Conservation (phyloP, 306 rosid genomes). For the Ochetophila trinervis region DNA sequence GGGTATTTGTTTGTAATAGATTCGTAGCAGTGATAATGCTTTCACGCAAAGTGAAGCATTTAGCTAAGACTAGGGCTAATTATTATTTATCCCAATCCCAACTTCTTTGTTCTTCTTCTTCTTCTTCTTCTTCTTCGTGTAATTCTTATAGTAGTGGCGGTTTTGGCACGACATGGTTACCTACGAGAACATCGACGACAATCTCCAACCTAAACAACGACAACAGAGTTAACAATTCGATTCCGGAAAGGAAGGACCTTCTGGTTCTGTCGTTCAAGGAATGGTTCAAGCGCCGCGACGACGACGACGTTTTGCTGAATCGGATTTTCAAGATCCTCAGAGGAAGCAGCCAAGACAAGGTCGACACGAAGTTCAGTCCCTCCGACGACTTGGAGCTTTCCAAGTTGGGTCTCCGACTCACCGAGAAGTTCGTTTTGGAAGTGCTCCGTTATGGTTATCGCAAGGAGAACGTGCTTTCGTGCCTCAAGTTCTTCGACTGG, state of each 20-base stretch:
- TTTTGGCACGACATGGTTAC: not conserved
- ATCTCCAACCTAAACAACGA: not conserved
- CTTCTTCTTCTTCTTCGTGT: not conserved
- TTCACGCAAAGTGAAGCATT: conserved; percentile 3
- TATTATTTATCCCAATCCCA: conserved; percentile 3
- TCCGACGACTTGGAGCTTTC: conserved; percentile 44
- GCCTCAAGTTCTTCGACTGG: conserved; percentile 91
- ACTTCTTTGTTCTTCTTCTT: not conserved
- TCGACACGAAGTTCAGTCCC: conserved; percentile 19
- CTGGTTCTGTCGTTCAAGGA: conserved; percentile 43
- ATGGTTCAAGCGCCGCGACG: conserved; percentile 46
- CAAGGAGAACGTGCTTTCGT: conserved; percentile 47
- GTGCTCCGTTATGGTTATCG: conserved; percentile 42
- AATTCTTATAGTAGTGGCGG: not conserved
- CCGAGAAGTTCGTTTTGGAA: conserved; percentile 49
- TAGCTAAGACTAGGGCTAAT: conserved; percentile 8
- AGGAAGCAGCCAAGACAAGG: not conserved
- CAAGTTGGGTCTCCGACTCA: conserved; percentile 44
- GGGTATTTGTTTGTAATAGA: not conserved
- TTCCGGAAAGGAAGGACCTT: conserved; percentile 10
- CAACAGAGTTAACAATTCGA: too few relatives aligned
- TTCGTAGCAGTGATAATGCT: conserved; percentile 1
- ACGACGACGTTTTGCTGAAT: conserved; percentile 21
- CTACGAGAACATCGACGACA: not conserved
- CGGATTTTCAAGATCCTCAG: conserved; percentile 52